These are phyloP conservation scores for Taphrina betulina DNA, from an alignment of 1,139 yeast genomes.

Conservation along the genomic window DNA sequence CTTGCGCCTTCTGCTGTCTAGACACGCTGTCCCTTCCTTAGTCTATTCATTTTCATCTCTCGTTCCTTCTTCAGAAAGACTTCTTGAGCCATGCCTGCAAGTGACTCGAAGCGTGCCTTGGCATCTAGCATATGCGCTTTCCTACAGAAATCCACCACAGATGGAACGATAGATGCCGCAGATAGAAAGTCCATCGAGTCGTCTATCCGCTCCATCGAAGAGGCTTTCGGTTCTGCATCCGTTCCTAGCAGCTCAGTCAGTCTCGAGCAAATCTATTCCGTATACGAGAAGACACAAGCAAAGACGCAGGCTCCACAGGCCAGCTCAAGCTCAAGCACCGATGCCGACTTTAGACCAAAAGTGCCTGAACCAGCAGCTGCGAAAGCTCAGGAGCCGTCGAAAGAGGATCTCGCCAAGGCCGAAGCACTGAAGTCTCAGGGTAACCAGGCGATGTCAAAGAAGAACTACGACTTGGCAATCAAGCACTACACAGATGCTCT, in stretches of 20 bases:
- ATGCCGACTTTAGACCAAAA: conserved; percentile 40
- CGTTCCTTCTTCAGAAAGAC: too few species aligned
- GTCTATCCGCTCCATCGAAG: conserved; percentile 61
- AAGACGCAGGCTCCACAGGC: conserved; percentile 39
- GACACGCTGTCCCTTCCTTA: too few species aligned
- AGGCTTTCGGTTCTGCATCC: conserved; percentile 1
- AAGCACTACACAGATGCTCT: conserved; percentile 81
- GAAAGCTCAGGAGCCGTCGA: conserved; percentile 1
- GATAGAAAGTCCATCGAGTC: conserved; percentile 90
- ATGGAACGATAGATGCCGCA: conserved; percentile 71
- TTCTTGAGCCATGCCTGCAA: too few species aligned
- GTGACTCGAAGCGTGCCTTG: conserved; percentile 20
- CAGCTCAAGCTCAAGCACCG: conserved; percentile 4
- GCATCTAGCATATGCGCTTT: conserved; percentile 58
- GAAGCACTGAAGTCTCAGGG: conserved; percentile 72
- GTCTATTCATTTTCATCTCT: too few species aligned
- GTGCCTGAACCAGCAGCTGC: conserved; percentile 26
- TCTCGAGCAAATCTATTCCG: conserved; percentile 41
- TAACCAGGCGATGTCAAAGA: conserved; percentile 83
- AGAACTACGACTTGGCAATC: conserved; percentile 68
- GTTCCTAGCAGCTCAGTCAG: conserved; percentile 5
- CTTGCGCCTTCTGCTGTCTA: too few species aligned
- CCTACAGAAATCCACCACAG: conserved; percentile 59
- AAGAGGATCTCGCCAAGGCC: conserved; percentile 35
- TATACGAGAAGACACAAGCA: conserved; percentile 40